Conservation (phyloP, 1,284 basidiomycete genomes). For the Cryptococcus deneoformans region DNA sequence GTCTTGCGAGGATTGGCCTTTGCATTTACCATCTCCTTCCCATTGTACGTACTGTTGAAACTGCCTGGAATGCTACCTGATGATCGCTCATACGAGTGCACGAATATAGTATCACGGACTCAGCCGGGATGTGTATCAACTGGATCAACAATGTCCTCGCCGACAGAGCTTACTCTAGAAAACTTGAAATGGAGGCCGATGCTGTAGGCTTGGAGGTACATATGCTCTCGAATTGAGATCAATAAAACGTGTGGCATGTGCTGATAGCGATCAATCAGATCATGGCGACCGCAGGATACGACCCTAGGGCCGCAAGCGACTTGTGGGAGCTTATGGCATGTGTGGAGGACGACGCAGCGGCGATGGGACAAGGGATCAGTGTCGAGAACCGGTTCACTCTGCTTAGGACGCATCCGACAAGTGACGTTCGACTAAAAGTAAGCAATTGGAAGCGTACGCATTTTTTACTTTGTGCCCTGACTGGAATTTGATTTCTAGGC, state of each 20-base stretch:
- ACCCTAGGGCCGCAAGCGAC: constrained; percentile 52
- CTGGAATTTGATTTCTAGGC: constrained; percentile 20
- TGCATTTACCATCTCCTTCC: constrained; percentile 55
- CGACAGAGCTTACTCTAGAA: constrained; percentile 53
- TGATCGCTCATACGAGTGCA: background rate
- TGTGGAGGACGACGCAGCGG: constrained; percentile 50
- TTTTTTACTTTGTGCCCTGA: background rate
- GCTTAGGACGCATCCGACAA: constrained; percentile 54
- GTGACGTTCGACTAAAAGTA: constrained; percentile 37
- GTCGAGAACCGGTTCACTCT: constrained; percentile 47
- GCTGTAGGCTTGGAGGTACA: constrained; percentile 52
- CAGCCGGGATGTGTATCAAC: constrained; percentile 52
- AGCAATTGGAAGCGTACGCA: background rate
- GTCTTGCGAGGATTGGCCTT: constrained; percentile 54
- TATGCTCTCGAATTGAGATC: background rate
- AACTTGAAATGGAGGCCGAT: constrained; percentile 56
- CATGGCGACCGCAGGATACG: constrained; percentile 54
- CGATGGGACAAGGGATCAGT: constrained; percentile 28
- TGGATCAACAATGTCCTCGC: constrained; percentile 54
- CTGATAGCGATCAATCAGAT: constrained; percentile 23
- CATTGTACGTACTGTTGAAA: constrained; percentile 39
- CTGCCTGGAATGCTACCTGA: background rate
- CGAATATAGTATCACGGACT: constrained; percentile 50
- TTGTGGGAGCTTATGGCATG: constrained; percentile 55
- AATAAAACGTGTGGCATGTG: background rate